A percentile compares a stretch with the other conserved stretches of the same genome.
These are phyloP conservation scores for Gautieria morchelliformis DNA, from an alignment of 768 basidiomycete species.

Conservation along the genomic window DNA sequence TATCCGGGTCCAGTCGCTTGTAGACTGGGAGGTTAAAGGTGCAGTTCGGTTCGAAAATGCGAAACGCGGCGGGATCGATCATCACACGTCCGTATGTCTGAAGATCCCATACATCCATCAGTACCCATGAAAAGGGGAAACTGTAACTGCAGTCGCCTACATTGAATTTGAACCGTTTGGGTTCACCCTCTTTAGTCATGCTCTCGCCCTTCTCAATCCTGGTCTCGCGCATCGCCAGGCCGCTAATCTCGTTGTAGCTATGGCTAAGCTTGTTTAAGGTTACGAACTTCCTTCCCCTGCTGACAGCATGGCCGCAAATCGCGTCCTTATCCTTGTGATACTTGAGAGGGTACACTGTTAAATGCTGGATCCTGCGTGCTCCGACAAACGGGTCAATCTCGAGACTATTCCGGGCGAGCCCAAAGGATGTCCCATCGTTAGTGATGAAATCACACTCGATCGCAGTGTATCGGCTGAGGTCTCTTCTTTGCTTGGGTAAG, in stretches of 20 bases:
- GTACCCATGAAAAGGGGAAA: neutral
- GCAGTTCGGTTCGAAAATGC: slow-evolving; percentile 15
- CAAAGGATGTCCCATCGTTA: slow-evolving; percentile 14
- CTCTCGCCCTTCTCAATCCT: neutral
- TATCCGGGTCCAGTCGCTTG: slow-evolving; percentile 9
- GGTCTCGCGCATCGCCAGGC: slow-evolving; percentile 11
- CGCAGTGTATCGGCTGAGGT: neutral
- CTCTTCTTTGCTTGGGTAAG: neutral
- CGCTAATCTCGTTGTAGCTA: slow-evolving; percentile 12
- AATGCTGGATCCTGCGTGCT: slow-evolving; percentile 13
- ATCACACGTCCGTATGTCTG: slow-evolving; percentile 20
- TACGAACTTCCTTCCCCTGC: slow-evolving; percentile 11
- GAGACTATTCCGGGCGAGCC: slow-evolving; percentile 7
- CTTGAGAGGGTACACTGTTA: slow-evolving; percentile 13
- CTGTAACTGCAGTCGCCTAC: neutral
- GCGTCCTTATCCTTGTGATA: slow-evolving; percentile 8
- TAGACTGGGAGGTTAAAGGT: slow-evolving; percentile 13
- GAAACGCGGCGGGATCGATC: slow-evolving; percentile 19
- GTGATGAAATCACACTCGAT: slow-evolving; percentile 13
- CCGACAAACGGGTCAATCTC: slow-evolving; percentile 14
- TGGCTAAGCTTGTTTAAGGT: neutral
- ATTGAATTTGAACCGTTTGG: slow-evolving; percentile 6
- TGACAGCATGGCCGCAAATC: slow-evolving; percentile 5
- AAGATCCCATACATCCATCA: neutral
- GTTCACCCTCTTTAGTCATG: neutral